Evolutionary conservation across 768 basidiomycete genomes (phyloP).

Genomic region (Rhodosporidiobolus odoratus): DNA sequence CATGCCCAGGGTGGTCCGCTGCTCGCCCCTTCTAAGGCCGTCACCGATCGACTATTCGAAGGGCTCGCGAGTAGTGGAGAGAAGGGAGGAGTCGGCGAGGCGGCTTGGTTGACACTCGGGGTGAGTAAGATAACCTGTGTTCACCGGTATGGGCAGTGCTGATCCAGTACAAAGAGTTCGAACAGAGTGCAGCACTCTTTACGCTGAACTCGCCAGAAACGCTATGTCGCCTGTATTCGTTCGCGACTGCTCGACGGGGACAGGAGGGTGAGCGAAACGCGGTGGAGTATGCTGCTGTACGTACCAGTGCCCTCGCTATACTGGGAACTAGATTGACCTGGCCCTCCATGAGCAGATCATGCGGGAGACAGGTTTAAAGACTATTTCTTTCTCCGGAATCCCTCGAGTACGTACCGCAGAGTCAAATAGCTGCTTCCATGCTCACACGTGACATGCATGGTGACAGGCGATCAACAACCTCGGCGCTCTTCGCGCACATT

Average conservation of each 20-base stretch:
- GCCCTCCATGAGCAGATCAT: slow-evolving; percentile 38
- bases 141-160: not conserved
- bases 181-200: slow-evolving; percentile 44
- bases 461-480: slow-evolving; percentile 48
- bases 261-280: not conserved
- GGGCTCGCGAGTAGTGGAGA: slow-evolving; percentile 37
- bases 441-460: not conserved
- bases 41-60: slow-evolving; percentile 38
- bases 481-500: slow-evolving; percentile 43
- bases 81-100: slow-evolving; percentile 29
- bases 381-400: slow-evolving; percentile 47
- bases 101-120: slow-evolving; percentile 43
- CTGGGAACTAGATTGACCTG: not conserved
- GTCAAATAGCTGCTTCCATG: not conserved
- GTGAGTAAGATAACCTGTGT: not conserved
- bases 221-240: slow-evolving; percentile 44
- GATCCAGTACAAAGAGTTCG: not conserved
- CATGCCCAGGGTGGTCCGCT: slow-evolving; percentile 38
- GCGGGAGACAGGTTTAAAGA: slow-evolving; percentile 48
- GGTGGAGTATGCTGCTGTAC: slow-evolving; percentile 37
- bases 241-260: slow-evolving; percentile 24
- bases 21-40: slow-evolving; percentile 39
- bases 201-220: slow-evolving; percentile 48
- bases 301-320: not conserved
- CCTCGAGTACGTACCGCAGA: slow-evolving; percentile 37